phyloP scores from a whole-genome alignment of 2,329 filamentous ascomycete genomes.

The Fusarium caatingaense region DNA sequence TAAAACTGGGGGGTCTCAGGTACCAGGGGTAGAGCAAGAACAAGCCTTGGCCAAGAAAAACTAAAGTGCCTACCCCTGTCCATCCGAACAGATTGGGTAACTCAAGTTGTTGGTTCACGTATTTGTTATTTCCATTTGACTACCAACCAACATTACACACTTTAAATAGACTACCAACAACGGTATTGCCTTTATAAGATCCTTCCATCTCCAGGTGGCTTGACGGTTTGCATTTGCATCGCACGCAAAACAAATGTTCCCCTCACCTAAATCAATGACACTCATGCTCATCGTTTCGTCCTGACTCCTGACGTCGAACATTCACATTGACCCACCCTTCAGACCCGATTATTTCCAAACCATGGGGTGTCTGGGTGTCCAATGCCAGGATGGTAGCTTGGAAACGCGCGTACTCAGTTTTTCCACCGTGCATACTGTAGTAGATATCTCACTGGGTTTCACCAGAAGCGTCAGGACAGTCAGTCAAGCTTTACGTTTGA shows the following conservation, averaged over 20 bases:
- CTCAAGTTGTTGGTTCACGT: background rate
- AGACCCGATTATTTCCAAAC: slow-evolving; percentile 37
- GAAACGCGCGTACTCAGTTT: slow-evolving; percentile 31
- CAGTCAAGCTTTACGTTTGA: background rate
- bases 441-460: background rate
- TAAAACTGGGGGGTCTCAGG: slow-evolving; percentile 21
- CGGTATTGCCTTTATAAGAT: background rate
- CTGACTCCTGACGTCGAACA: slow-evolving; percentile 2
- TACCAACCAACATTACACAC: background rate
- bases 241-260: background rate
- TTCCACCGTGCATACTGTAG: background rate
- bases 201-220: too few relatives aligned
- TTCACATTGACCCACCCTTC: slow-evolving; percentile 17
- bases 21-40: background rate
- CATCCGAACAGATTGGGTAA: background rate
- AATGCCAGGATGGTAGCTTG: slow-evolving; percentile 15
- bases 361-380: slow-evolving; percentile 15
- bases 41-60: slow-evolving; percentile 33
- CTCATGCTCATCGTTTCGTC: slow-evolving; percentile 2
- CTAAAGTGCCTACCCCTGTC: slow-evolving; percentile 15
- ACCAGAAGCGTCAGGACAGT: background rate
- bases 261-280: background rate
- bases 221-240: background rate
- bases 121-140: slow-evolving; percentile 2
- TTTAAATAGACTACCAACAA: background rate